Conservation (phyloP, 2,329 filamentous ascomycete genomes). For the Exophiala bonariae region DNA sequence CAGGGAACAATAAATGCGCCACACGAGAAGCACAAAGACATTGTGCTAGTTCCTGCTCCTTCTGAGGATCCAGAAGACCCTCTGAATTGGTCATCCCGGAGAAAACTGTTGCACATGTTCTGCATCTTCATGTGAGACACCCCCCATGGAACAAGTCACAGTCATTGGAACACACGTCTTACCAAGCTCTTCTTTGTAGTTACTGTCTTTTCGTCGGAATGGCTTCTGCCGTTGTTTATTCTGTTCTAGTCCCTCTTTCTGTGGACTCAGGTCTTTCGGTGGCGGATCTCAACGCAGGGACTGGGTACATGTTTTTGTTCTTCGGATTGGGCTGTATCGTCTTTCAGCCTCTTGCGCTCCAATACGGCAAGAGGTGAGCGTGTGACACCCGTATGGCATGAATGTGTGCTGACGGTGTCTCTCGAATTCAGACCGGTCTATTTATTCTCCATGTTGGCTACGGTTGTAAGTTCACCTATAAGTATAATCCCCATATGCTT, state of each 20-base stretch:
- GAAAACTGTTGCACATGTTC: too few relatives aligned
- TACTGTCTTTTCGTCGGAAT: constrained; percentile 35
- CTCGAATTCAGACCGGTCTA: too few relatives aligned
- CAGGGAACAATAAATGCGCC: constrained; percentile 25
- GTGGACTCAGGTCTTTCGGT: constrained; percentile 44
- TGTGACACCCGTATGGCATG: too few relatives aligned
- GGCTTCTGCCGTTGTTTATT: constrained; percentile 36
- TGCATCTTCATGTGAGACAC: constrained; percentile 34
- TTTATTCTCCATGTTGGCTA: constrained; percentile 30
- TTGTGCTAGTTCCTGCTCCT: constrained; percentile 37
- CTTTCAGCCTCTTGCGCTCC: constrained; percentile 48
- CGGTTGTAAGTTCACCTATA: too few relatives aligned
- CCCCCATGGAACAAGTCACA: constrained; percentile 34
- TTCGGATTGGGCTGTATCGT: constrained; percentile 44
- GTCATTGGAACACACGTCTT: background rate
- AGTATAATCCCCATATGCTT: too few relatives aligned
- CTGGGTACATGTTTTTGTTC: constrained; percentile 42
- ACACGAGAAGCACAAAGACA: constrained; percentile 27
- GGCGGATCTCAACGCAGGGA: constrained; percentile 47
- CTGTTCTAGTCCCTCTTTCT: too few relatives aligned
- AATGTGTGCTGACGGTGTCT: too few relatives aligned
- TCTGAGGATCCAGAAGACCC: constrained; percentile 41
- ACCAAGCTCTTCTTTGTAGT: constrained; percentile 33
- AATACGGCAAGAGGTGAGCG: constrained; percentile 42
- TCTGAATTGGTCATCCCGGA: constrained; percentile 36